A percentile compares a stretch with the other conserved stretches of the same genome.
phyloP scores from a whole-genome alignment of 805 yeast genomes.

The Ogataea allantospora region DNA sequence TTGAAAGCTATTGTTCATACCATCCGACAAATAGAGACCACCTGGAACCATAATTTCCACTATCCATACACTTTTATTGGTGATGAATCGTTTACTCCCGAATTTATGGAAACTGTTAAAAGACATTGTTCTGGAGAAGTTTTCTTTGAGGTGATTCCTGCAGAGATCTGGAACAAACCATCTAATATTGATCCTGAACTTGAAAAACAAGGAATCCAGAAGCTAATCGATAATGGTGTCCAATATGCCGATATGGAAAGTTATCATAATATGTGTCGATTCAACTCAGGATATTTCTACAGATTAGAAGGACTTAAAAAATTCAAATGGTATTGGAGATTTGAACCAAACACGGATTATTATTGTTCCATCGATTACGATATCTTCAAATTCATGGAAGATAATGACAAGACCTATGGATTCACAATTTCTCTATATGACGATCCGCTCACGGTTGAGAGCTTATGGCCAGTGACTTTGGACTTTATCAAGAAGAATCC shows the following conservation, averaged over 20 bases:
- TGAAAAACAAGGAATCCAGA: slow-evolving; percentile 39
- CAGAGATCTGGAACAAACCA: slow-evolving; percentile 51
- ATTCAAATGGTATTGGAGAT: slow-evolving; percentile 74
- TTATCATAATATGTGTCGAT: slow-evolving; percentile 84
- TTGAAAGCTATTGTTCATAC: slow-evolving; percentile 50
- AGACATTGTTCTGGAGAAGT: slow-evolving; percentile 47
- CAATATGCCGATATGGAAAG: slow-evolving; percentile 62
- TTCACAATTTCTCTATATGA: slow-evolving; percentile 72
- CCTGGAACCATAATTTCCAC: slow-evolving; percentile 72
- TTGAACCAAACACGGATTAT: slow-evolving; percentile 73
- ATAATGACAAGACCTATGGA: slow-evolving; percentile 70
- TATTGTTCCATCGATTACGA: slow-evolving; percentile 73
- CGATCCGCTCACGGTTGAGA: slow-evolving; percentile 59
- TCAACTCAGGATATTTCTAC: slow-evolving; percentile 67
- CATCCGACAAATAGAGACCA: slow-evolving; percentile 59
- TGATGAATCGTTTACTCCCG: slow-evolving; percentile 76
- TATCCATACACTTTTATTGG: slow-evolving; percentile 95
- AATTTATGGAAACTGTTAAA: slow-evolving; percentile 56
- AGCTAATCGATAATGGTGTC: slow-evolving; percentile 40
- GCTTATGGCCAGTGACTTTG: slow-evolving; percentile 71
- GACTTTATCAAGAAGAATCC: slow-evolving; percentile 59
- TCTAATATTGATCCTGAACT: slow-evolving; percentile 38
- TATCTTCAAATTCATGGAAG: slow-evolving; percentile 71
- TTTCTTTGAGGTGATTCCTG: slow-evolving; percentile 53
- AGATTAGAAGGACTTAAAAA: slow-evolving; percentile 58